Percentiles rank a stretch among this genome's conserved stretches.
Conservation (phyloP, 164 flowering plant genomes). For the Chimonanthus salicifolius region DNA sequence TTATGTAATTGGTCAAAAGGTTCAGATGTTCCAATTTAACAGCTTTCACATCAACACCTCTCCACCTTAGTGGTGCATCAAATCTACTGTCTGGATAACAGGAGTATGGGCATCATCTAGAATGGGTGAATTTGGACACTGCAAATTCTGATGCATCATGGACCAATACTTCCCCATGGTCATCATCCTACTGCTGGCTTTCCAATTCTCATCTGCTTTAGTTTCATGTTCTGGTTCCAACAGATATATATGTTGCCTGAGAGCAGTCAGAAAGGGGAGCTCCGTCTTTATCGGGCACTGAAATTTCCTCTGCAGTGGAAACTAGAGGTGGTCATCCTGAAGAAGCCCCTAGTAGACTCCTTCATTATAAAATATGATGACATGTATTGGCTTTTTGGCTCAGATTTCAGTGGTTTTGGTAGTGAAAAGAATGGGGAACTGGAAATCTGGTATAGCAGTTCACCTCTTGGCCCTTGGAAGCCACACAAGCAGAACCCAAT, state of each 20-base stretch:
- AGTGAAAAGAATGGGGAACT: conserved; percentile 70
- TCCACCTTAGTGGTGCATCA: not conserved
- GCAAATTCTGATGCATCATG: not conserved
- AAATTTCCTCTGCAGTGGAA: conserved; percentile 83
- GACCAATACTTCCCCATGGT: not conserved
- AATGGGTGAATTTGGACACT: not conserved
- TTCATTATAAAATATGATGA: conserved; percentile 45
- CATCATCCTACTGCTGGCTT: not conserved
- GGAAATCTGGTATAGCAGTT: conserved; percentile 78
- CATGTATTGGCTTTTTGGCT: conserved; percentile 85
- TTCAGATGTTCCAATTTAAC: not conserved
- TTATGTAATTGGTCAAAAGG: not conserved
- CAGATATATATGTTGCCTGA: conserved; percentile 99
- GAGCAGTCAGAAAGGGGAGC: conserved; percentile 73
- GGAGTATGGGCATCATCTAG: not conserved
- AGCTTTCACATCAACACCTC: not conserved
- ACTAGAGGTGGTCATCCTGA: conserved; percentile 61
- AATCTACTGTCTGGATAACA: not conserved
- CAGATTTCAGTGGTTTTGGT: conserved; percentile 82
- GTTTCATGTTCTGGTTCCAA: conserved; percentile 5
- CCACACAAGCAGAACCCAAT: conserved; percentile 90
- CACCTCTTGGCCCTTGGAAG: conserved; percentile 90
- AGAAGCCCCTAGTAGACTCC: conserved; percentile 84
- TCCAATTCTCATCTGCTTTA: not conserved
- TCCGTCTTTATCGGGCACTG: conserved; percentile 70